These are phyloP conservation scores for Lentinus polychrous DNA, from an alignment of 1,284 basidiomycete species.

Conservation along the genomic window DNA sequence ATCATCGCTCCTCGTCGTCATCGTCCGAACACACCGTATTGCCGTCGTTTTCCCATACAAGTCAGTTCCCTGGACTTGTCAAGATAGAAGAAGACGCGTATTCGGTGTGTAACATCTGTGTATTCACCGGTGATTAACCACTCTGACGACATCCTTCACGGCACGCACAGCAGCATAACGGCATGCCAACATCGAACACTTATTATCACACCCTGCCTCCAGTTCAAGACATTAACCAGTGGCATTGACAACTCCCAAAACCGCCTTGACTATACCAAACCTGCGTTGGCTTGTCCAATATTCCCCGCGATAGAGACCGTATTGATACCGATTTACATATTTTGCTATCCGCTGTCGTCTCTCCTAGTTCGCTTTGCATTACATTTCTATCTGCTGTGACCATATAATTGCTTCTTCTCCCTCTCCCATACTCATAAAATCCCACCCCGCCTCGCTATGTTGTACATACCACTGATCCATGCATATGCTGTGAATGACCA, in stretches of 20 bases:
- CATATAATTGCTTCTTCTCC: not conserved
- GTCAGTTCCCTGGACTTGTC: constrained; percentile 25
- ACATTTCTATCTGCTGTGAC: not conserved
- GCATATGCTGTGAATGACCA: not conserved
- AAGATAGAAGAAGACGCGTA: constrained; percentile 63
- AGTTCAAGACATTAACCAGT: constrained; percentile 27
- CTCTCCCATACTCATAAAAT: too few relatives aligned
- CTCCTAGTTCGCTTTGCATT: not conserved
- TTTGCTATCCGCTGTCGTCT: constrained; percentile 1
- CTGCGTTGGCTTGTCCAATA: not conserved
- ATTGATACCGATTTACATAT: not conserved
- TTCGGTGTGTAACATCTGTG: constrained; percentile 32
- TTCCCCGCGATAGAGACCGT: not conserved
- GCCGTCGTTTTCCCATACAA: constrained; percentile 20
- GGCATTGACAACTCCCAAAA: constrained; percentile 51
- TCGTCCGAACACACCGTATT: constrained; percentile 18
- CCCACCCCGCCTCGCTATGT: not conserved
- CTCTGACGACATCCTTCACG: constrained; percentile 5
- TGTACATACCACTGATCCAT: not conserved
- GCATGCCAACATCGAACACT: constrained; percentile 19
- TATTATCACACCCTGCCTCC: constrained; percentile 22
- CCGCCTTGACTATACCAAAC: constrained; percentile 37
- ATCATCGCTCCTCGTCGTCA: constrained; percentile 17
- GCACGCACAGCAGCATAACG: constrained; percentile 16
- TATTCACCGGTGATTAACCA: constrained; percentile 8